A percentile compares a stretch with the other conserved stretches of the same genome.
Evolutionary conservation across 192 early-diverging fungal species (phyloP).

Genomic region (Backusella tuberculispora): DNA sequence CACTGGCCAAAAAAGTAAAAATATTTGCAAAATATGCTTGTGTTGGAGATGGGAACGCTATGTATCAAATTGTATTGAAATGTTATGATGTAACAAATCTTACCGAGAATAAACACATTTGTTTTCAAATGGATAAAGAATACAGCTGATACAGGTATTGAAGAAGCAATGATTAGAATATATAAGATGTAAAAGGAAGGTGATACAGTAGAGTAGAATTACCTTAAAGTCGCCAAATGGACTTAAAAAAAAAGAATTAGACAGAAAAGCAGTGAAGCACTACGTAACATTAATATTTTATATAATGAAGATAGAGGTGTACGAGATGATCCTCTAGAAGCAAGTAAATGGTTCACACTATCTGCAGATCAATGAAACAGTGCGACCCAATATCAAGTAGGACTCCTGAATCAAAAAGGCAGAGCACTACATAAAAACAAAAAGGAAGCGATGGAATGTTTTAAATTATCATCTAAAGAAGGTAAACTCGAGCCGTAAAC

Average conservation of each 20-base stretch:
- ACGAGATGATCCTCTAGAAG: background rate
- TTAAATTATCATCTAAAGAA: background rate
- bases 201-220: background rate
- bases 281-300: background rate
- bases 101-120: background rate
- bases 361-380: constrained; percentile 1
- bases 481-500: background rate
- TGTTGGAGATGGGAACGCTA: background rate
- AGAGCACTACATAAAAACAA: background rate
- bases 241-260: background rate
- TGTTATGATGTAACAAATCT: background rate
- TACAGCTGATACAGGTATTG: background rate
- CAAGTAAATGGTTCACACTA: background rate
- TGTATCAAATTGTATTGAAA: constrained; percentile 7
- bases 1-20: background rate
- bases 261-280: background rate
- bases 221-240: background rate
- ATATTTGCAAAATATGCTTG: background rate
- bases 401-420: background rate
- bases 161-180: background rate
- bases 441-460: background rate
- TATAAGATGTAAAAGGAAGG: background rate
- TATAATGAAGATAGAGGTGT: background rate
- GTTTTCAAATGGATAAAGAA: background rate
- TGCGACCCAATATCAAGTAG: background rate